Base-by-base conservation (phyloP, 2,329 filamentous ascomycete genomes). In the Exophiala mesophila region DNA sequence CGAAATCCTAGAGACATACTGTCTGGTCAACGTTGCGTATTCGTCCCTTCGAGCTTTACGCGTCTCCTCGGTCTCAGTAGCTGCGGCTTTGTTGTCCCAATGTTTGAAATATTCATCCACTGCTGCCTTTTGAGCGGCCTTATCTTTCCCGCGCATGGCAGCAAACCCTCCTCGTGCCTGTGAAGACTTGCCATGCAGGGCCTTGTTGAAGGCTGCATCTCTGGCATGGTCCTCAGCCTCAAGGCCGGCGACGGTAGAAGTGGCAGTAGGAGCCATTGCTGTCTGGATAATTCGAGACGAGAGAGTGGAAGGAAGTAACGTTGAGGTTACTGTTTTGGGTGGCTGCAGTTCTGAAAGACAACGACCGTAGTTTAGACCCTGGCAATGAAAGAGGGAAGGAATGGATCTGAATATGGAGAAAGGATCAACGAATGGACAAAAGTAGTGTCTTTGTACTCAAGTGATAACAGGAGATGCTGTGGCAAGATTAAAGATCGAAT, bases 31-130 rank as follows among this genome's bases (percentile, higher is more conserved):
- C 24, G 88, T 94, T 39, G 89, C 90, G 66, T 97, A 97, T 70
- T 96, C 86, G 47, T 82, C 83, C 59, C 82, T 80, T 62, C 88
- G 80, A 55, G 84, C 77, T 83, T 88, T 83, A 61, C 90, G 81
- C 56, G 78, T 82, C 59, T 83, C 86, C 41, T 82, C 78, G 2
- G 90, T 97, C 76, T 98, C 92, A 30, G 82, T 77, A 50, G 76
- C 80, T 34, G 73, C 84, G 33, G 71, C 68, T 70, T 94, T 88
- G 72, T 90, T 84, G 66, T 95, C 88, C 85, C 86, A 95, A 65
- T 94, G 88, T 76, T 94, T 94, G 73, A 94, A 94, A 70, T 95
- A 95, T 65, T 94, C 86, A 61, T 92, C 85, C 19, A 89, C 78
- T 34, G 88, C 88, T 39, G 83, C 82, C 63, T 88, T 79, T 62